Conservation (phyloP, 2,329 filamentous ascomycete genomes). For the Colletotrichum musae region DNA sequence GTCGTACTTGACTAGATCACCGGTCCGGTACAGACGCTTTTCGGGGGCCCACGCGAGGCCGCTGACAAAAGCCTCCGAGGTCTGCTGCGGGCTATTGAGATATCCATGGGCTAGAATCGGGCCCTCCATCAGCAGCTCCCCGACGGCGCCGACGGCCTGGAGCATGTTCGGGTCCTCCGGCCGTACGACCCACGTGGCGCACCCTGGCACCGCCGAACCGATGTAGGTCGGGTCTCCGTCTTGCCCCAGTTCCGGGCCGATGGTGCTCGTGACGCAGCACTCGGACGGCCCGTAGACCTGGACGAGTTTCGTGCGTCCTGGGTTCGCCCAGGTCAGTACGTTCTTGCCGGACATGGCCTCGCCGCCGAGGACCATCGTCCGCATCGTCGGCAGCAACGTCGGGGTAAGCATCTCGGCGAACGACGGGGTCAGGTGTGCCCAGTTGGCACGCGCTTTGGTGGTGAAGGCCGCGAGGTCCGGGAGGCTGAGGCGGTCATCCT, state of each 20-base stretch:
- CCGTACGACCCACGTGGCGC: constrained; percentile 40
- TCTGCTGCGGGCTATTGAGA: constrained; percentile 74
- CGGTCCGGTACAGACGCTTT: constrained; percentile 80
- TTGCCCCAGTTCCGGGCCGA: constrained; percentile 48
- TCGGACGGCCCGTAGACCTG: constrained; percentile 69
- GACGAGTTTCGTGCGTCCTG: constrained; percentile 52
- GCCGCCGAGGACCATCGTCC: constrained; percentile 63
- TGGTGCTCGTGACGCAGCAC: constrained; percentile 56
- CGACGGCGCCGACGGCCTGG: constrained; percentile 36
- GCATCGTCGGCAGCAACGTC: constrained; percentile 59
- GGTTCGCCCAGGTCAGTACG: constrained; percentile 62
- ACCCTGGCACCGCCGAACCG: constrained; percentile 46
- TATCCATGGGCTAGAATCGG: constrained; percentile 67
- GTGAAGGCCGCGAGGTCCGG: constrained; percentile 48
- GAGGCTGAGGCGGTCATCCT: constrained; percentile 59
- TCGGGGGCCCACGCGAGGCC: constrained; percentile 74
- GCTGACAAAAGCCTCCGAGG: constrained; percentile 75
- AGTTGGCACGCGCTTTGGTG: constrained; percentile 53
- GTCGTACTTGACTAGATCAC: constrained; percentile 85
- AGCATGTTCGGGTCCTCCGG: constrained; percentile 27
- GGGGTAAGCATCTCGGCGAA: constrained; percentile 62
- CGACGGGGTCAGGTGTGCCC: constrained; percentile 65
- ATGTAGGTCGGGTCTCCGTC: constrained; percentile 58
- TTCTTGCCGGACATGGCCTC: constrained; percentile 67
- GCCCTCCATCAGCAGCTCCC: constrained; percentile 44